Base-by-base conservation (phyloP, 495 filamentous ascomycete genomes). In the Recurvomyces mirabilis region DNA sequence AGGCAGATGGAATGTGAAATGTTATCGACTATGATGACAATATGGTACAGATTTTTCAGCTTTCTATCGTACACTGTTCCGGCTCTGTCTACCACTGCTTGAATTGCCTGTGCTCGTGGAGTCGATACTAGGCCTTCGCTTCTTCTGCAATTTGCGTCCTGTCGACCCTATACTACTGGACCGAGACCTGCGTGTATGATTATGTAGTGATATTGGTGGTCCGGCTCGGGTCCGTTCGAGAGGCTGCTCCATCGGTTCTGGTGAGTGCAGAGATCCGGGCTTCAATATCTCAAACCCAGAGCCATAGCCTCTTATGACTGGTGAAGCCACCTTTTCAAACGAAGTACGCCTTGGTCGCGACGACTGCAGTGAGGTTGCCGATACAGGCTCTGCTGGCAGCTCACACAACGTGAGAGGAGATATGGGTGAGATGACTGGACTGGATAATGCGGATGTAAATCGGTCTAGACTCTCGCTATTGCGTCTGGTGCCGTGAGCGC, bases 231-330 rank as follows among this genome's bases (percentile, higher is more conserved):
- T 38, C 20, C 33, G 26, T 23, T 53, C 37, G 23, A 32, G 25
- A 18, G 43, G 32, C 15, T 40, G 38, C 20, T 46, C 31, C n/a
- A 36, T 9, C 14, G 43, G 25, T 17, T 30, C 15, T 12, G 42
- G n/a, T 11, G 42, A 47, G 15, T 55, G 43, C 9, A 58, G 26
- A 6, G 72, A 78, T 14, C 77, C 78, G 13, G 74, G 74, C 21
- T 66, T 67, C 0, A 80, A 56, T 29, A 81, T 64, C 52, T 78
- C 71, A 46, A 81, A 80, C 4, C 77, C 76, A 9, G 69, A 67
- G 47, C 80, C 80, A 13, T 79, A 71, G 46, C 68, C 72, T 13
- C 78, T 66, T 1, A 72, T 47, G 14, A 69, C 60, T 40, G 73
- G 68, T 9, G 70, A 57, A 12, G 71, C 64, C 0, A 65, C 65